Conservation (phyloP, 176 grass and related monocot species). For the Carex pumila region DNA sequence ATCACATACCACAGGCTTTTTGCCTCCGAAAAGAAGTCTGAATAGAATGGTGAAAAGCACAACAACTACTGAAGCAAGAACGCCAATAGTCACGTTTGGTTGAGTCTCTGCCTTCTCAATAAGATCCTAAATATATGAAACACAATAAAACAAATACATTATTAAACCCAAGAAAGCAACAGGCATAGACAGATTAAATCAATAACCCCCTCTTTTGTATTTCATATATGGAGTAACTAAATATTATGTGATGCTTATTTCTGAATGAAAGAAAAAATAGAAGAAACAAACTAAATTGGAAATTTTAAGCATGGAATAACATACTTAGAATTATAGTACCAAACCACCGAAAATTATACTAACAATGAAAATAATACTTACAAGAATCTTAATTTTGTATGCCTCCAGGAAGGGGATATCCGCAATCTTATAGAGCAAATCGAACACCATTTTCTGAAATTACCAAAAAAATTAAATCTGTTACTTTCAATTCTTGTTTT, state of each 20-base stretch:
- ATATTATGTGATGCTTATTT: not conserved
- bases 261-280: not conserved
- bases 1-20: slow-evolving; percentile 53
- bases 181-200: not conserved
- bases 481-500: not conserved
- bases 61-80: slow-evolving; percentile 49
- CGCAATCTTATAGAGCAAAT: slow-evolving; percentile 66
- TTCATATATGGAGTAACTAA: not conserved
- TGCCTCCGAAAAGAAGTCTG: slow-evolving; percentile 59
- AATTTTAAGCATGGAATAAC: not conserved
- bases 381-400: slow-evolving; percentile 90
- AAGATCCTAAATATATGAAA: slow-evolving; percentile 40
- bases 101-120: slow-evolving; percentile 97
- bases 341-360: not conserved
- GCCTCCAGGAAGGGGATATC: slow-evolving; percentile 67
- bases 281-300: not conserved
- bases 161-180: not conserved
- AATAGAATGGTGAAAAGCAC: slow-evolving; percentile 50
- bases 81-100: slow-evolving; percentile 69
- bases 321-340: too few species aligned
- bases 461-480: not conserved
- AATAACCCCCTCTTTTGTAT: not conserved
- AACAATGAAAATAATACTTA: slow-evolving; percentile 19
- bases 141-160: not conserved
- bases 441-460: slow-evolving; percentile 90